phyloP scores from a whole-genome alignment of 2,329 filamentous ascomycete species.

The Spiromastix sp. region DNA sequence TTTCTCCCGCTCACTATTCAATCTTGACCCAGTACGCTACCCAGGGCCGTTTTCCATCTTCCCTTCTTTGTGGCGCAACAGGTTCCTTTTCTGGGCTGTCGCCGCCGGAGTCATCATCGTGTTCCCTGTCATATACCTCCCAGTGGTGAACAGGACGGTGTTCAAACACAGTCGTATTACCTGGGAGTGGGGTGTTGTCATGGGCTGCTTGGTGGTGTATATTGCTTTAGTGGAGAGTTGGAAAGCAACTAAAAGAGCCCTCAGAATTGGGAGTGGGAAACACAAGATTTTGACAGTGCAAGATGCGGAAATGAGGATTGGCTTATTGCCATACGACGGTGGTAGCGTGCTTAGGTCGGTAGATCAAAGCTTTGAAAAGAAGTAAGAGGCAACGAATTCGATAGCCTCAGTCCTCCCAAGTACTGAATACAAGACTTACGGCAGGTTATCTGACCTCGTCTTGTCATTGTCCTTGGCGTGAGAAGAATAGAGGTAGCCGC shows the following conservation, averaged over 20 bases:
- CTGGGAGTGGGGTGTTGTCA: constrained; percentile 61
- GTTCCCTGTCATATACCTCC: constrained; percentile 55
- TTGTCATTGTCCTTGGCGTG: too few relatives aligned
- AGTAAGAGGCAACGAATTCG: too few relatives aligned
- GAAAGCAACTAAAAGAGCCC: constrained; percentile 52
- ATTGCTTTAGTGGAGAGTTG: constrained; percentile 52
- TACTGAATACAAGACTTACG: too few relatives aligned
- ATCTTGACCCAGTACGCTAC: constrained; percentile 41
- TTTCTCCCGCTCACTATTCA: constrained; percentile 64
- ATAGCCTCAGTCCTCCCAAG: too few relatives aligned
- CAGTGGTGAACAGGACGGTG: constrained; percentile 51
- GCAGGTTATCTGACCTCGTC: too few relatives aligned
- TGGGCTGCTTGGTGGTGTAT: constrained; percentile 50
- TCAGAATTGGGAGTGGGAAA: constrained; percentile 24
- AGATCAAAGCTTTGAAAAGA: too few relatives aligned
- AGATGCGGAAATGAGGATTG: constrained; percentile 24
- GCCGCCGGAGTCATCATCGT: constrained; percentile 44
- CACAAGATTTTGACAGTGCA: constrained; percentile 20
- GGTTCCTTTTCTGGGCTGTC: constrained; percentile 59
- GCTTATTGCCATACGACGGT: constrained; percentile 17
- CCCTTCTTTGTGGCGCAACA: constrained; percentile 56
- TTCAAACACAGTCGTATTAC: constrained; percentile 56
- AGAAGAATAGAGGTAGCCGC: too few relatives aligned
- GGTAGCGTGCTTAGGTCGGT: too few relatives aligned
- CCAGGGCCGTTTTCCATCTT: constrained; percentile 56